Evolutionary conservation across 2,329 filamentous ascomycete species (phyloP), one percentile per base, ranked within the genome.

Genomic region (Sarocladium strictum): DNA sequence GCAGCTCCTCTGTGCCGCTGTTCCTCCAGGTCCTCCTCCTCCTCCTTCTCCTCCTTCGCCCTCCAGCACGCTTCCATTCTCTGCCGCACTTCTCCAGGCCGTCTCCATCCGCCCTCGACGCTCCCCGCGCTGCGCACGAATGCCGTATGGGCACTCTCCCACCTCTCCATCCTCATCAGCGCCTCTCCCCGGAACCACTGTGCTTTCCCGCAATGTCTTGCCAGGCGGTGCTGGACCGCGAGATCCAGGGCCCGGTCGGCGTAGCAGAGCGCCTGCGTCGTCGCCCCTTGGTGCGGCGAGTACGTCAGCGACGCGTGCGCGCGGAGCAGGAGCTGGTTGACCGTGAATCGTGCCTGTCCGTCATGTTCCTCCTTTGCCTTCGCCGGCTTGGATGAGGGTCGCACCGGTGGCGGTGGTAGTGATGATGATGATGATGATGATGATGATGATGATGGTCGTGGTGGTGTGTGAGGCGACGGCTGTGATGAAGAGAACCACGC

Each of bases 81-180:
- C 35, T 40, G 10, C 50, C 35, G 15, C 50, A 53, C 14, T 33
- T 38, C 50, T 11, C 14, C 50, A 17, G n/a, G 14, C 40, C 27
- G n/a, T 38, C 49, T 19, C 54, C 50, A 23, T 7, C 47, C 47
- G 12, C 47, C 47, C 17, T 21, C 27, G 3, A 51, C 47, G 40
- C 40, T 21, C 54, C 55, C 33, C 55, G 45, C n/a, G 50, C 57
- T 54, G 53, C 54, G 27, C 10, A 58, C 33, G 43, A 55, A 58
- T 27, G 53, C 53, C 17, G 49, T 52, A 23, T 58, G 40, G 15
- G n/a, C 52, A 33, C 11, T 33, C 21, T 38, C 38, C 33, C 24
- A 55, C 54, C 29, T 47, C 47, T 15, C 29, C 54, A 32, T 47
- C 32, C 17, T 26, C 45, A 19, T 26, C 27, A 37, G 52, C 15